Conservation (phyloP, 257 asterid species). For the Cruciata laevipes region DNA sequence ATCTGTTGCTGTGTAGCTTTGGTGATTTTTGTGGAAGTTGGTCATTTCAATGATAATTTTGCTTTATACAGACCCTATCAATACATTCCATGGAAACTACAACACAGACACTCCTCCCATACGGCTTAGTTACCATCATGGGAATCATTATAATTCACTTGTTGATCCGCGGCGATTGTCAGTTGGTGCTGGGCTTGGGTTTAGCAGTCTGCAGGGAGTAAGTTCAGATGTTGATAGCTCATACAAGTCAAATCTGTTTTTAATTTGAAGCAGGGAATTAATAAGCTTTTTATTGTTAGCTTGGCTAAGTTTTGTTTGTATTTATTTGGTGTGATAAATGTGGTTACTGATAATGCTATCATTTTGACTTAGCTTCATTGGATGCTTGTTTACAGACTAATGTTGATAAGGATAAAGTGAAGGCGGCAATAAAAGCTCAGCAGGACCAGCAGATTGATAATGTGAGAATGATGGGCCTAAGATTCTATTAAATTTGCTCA, state of each 20-base stretch:
- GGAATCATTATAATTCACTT: slow-evolving; percentile 95
- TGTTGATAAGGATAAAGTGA: slow-evolving; percentile 78
- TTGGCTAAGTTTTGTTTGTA: background rate
- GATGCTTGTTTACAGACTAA: slow-evolving; percentile 39
- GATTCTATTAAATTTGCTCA: background rate
- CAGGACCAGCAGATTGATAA: slow-evolving; percentile 98
- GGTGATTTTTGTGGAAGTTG: slow-evolving; percentile 18
- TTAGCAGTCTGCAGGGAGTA: slow-evolving; percentile 88
- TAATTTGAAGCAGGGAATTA: background rate
- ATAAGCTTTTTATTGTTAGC: background rate
- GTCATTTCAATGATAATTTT: slow-evolving; percentile 9
- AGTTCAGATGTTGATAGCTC: slow-evolving; percentile 16
- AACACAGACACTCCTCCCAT: slow-evolving; percentile 81
- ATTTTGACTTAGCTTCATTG: slow-evolving; percentile 1
- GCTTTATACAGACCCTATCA: slow-evolving; percentile 69
- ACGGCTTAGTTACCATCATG: slow-evolving; percentile 88
- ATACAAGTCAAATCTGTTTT: background rate
- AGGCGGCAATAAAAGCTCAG: slow-evolving; percentile 97
- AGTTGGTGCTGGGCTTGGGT: slow-evolving; percentile 93
- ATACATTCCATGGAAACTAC: slow-evolving; percentile 90
- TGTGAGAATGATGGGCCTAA: slow-evolving; percentile 25
- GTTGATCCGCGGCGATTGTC: slow-evolving; percentile 83
- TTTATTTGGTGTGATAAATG: background rate
- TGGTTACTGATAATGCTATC: background rate
- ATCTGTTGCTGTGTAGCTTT: background rate